phyloP scores from a whole-genome alignment of 768 basidiomycete species.

The Hericium coralloides region DNA sequence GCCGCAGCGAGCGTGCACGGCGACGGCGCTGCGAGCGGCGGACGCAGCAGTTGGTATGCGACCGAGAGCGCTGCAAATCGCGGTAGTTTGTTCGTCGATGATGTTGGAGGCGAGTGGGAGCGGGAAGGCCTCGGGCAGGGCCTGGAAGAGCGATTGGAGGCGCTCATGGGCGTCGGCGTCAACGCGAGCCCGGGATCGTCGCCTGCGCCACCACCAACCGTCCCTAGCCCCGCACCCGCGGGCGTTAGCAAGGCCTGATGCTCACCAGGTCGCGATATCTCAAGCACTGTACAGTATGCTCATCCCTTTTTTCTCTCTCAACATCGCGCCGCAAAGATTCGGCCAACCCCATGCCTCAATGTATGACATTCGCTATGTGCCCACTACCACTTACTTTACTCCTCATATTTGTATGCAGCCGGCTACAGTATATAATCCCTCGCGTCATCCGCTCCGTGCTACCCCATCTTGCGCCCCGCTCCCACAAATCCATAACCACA shows the following conservation, averaged over 20 bases:
- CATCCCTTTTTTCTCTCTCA: not conserved
- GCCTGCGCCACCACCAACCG: not conserved
- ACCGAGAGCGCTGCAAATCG: slow-evolving; percentile 10
- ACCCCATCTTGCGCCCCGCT: not conserved
- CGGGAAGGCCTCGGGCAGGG: slow-evolving; percentile 76
- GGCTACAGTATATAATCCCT: not conserved
- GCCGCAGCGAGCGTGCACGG: not conserved
- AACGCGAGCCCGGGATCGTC: not conserved
- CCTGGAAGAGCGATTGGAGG: slow-evolving; percentile 75
- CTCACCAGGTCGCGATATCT: not conserved
- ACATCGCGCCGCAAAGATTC: not conserved
- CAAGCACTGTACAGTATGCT: not conserved
- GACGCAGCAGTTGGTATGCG: slow-evolving; percentile 15
- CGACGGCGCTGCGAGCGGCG: slow-evolving; percentile 20
- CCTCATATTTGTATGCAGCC: not conserved
- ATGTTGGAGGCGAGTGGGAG: slow-evolving; percentile 81
- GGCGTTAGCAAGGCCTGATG: not conserved
- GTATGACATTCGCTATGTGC: not conserved
- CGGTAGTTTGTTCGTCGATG: slow-evolving; percentile 36
- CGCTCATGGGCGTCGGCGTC: slow-evolving; percentile 25
- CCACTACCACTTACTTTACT: not conserved
- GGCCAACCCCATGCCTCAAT: not conserved
- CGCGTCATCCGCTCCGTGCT: not conserved
- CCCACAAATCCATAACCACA: not conserved
- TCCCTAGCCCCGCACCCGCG: not conserved